These are phyloP conservation scores for Xylaria sp. DNA, from an alignment of 2,329 filamentous ascomycete genomes.

Conservation along the genomic window DNA sequence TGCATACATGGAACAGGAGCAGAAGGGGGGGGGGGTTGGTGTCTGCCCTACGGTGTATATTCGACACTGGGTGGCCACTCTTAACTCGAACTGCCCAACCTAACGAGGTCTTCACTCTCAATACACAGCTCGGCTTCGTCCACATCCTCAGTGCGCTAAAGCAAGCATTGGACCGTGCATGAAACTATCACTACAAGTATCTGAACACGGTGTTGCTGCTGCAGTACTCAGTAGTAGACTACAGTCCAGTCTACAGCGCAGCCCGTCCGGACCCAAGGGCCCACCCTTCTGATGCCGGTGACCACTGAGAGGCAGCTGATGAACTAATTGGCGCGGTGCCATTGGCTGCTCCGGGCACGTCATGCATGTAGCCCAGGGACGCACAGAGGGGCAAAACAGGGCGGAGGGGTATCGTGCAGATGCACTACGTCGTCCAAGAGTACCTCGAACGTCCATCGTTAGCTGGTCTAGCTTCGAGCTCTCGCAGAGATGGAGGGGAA, in stretches of 20 bases:
- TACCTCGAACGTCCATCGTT: slow-evolving; percentile 23
- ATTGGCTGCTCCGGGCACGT: slow-evolving; percentile 21
- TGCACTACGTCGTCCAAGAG: slow-evolving; percentile 23
- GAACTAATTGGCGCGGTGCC: slow-evolving; percentile 16
- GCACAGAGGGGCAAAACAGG: slow-evolving; percentile 18
- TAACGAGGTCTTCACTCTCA: too few relatives aligned
- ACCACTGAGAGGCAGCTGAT: slow-evolving; percentile 6
- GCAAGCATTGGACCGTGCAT: too few relatives aligned
- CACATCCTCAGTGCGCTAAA: too few relatives aligned
- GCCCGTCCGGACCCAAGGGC: background rate
- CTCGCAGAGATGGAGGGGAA: slow-evolving; percentile 5
- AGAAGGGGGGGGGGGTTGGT: too few relatives aligned
- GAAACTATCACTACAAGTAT: too few relatives aligned
- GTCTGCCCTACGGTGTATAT: too few relatives aligned
- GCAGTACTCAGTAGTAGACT: too few relatives aligned
- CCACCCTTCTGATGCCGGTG: background rate
- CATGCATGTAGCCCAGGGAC: slow-evolving; percentile 15
- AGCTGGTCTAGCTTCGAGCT: slow-evolving; percentile 8
- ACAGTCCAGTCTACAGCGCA: background rate
- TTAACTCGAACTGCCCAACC: too few relatives aligned
- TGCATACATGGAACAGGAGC: too few relatives aligned
- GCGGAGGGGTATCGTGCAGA: slow-evolving; percentile 21
- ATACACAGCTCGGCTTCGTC: too few relatives aligned
- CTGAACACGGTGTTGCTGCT: too few relatives aligned
- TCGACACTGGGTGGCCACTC: too few relatives aligned